A percentile compares a stretch with the other conserved stretches of the same genome.
phyloP scores from a whole-genome alignment of 1,284 basidiomycete genomes.

The Austroboletus rostrupii region DNA sequence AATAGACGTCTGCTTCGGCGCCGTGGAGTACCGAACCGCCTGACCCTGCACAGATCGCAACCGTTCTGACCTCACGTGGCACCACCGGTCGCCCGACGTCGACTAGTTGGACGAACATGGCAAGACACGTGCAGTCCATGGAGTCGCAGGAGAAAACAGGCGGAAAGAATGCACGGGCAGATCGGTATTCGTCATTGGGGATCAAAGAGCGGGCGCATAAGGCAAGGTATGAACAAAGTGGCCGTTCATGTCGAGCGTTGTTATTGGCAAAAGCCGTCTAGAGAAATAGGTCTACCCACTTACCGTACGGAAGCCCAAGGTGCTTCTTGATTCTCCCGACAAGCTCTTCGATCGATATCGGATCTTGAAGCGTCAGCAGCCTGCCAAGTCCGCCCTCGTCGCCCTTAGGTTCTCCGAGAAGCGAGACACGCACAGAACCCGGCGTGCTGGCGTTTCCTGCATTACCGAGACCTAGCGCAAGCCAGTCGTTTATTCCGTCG shows the following conservation, averaged over 20 bases:
- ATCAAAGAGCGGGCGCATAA: constrained; percentile 7
- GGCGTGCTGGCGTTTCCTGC: constrained; percentile 15
- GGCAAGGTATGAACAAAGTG: not conserved
- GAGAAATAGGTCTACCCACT: constrained; percentile 17
- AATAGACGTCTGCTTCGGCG: constrained; percentile 73
- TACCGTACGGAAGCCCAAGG: constrained; percentile 63
- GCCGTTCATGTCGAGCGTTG: constrained; percentile 1
- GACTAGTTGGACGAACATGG: constrained; percentile 44
- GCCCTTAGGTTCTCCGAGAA: constrained; percentile 39
- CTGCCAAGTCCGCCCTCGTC: constrained; percentile 66
- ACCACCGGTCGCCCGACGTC: constrained; percentile 63
- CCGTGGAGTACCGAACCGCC: constrained; percentile 73
- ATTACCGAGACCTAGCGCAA: constrained; percentile 46
- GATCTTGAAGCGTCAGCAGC: constrained; percentile 55
- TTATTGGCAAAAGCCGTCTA: constrained; percentile 12
- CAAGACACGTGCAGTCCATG: constrained; percentile 3
- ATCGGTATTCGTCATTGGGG: constrained; percentile 13
- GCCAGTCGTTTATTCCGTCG: constrained; percentile 86
- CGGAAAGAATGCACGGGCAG: constrained; percentile 5
- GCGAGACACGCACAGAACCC: constrained; percentile 29
- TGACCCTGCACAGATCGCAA: constrained; percentile 85
- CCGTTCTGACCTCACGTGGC: constrained; percentile 40
- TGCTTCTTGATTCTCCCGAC: constrained; percentile 66
- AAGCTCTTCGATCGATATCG: constrained; percentile 56
- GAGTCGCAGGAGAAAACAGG: constrained; percentile 7